phyloP scores from a whole-genome alignment of 2,329 filamentous ascomycete species.

The Aureobasidium leucospermi region DNA sequence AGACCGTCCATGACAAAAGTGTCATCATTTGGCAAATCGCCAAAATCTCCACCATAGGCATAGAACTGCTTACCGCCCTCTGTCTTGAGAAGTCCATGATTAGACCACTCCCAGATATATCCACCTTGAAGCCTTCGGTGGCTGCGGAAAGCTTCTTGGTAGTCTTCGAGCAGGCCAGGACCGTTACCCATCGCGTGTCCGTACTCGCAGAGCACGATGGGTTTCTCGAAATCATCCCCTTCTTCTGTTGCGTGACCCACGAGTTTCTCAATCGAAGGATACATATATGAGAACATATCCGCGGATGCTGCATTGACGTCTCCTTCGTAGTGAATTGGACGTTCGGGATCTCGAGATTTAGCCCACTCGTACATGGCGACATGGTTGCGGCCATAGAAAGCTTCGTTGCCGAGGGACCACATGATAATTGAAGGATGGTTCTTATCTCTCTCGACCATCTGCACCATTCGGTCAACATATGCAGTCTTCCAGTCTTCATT shows the following conservation, averaged over 20 bases:
- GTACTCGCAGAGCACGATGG: slow-evolving; percentile 51
- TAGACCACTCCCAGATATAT: slow-evolving; percentile 41
- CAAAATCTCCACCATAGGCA: slow-evolving; percentile 39
- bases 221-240: slow-evolving; percentile 35
- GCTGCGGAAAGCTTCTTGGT: slow-evolving; percentile 55
- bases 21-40: slow-evolving; percentile 33
- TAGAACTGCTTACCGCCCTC: slow-evolving; percentile 33
- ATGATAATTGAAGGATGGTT: slow-evolving; percentile 64
- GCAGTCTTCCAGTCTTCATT: slow-evolving; percentile 55
- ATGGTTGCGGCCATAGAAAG: slow-evolving; percentile 64
- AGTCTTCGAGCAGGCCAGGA: slow-evolving; percentile 62
- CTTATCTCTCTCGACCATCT: slow-evolving; percentile 61
- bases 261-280: slow-evolving; percentile 48
- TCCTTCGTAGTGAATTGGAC: slow-evolving; percentile 61
- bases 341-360: slow-evolving; percentile 49
- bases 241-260: slow-evolving; percentile 38
- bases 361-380: slow-evolving; percentile 59
- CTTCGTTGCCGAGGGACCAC: slow-evolving; percentile 68
- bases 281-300: slow-evolving; percentile 65
- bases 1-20: slow-evolving; percentile 42
- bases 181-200: slow-evolving; percentile 67
- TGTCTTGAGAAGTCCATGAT: slow-evolving; percentile 37
- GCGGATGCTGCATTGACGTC: slow-evolving; percentile 52
- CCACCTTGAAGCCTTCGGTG: slow-evolving; percentile 59
- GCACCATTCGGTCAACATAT: slow-evolving; percentile 60